Evolutionary conservation across 768 basidiomycete genomes (phyloP), one percentile per base, ranked within the genome.

Genomic region (Cystofilobasidium bisporidii): DNA sequence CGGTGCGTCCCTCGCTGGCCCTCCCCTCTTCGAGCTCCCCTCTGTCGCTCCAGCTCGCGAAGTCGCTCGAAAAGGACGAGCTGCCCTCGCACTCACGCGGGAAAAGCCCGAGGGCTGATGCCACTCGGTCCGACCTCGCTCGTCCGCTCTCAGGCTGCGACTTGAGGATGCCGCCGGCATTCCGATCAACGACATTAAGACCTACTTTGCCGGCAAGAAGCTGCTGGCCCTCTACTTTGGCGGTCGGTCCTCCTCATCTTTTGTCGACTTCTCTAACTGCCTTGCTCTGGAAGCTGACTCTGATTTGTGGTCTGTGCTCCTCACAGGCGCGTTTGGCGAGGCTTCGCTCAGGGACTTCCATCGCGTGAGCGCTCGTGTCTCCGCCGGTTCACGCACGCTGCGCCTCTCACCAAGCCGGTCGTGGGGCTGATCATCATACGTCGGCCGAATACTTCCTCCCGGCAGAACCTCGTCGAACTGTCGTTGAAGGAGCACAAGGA

Each of bases 181-280:
- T 1, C 59, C 63, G 18, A 69, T 69, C 26, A 30, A 45, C 28
- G 63, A 69, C 40, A 45, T 69, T 30, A 57, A 61, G 63, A 64
- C 57, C 17, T 43, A 60, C 58, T 64, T 69, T 45, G 24, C n/a
- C 17, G 45, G 59, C 63, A 64, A 64, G 26, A 69, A 69, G 38
- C 63, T 69, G 30, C 14, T 69, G 26, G 45, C 47, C 22, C 63
- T 69, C 57, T 69, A 69, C 57, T 64, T 64, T 33, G 68, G 68
- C 15, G 53, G 53, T 56, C 15, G 2, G 53, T 56, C 18, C 14
- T 4, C 14, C 43, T 17, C n/a, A n/a, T n/a, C n/a, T n/a, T n/a
- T n/a, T n/a, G n/a, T n/a, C n/a, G n/a, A n/a, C n/a, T n/a, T n/a
- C n/a, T 18, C 17, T 24, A 20, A 43, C 43, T 17, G 20, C 20